Conservation (phyloP, 2,329 filamentous ascomycete species). For the Alternaria tenuissima region DNA sequence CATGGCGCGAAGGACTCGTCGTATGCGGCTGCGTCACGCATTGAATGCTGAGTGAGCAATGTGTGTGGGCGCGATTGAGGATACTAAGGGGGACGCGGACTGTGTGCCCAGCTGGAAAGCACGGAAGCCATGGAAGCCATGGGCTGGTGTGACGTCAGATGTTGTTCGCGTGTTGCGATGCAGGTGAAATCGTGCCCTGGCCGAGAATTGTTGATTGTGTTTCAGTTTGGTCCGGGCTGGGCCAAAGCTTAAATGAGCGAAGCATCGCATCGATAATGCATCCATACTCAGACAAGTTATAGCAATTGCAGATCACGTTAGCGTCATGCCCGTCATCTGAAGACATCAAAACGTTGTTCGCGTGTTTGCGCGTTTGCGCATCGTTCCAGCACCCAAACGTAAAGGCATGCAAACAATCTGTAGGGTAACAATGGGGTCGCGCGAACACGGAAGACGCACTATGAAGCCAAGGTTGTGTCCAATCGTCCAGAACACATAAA, state of each 20-base stretch:
- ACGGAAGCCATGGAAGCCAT: slow-evolving; percentile 15
- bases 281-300: background rate
- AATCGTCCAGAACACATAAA: background rate
- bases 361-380: background rate
- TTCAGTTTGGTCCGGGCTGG: background rate
- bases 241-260: slow-evolving; percentile 14
- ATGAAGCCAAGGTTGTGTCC: background rate
- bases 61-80: slow-evolving; percentile 1
- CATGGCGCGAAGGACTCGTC: slow-evolving; percentile 8
- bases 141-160: slow-evolving; percentile 14
- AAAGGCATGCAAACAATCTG: background rate
- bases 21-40: slow-evolving; percentile 3
- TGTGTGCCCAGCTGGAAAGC: slow-evolving; percentile 16
- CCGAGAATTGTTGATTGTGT: slow-evolving; percentile 4
- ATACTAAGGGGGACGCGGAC: slow-evolving; percentile 7
- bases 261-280: slow-evolving; percentile 3
- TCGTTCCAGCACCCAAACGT: background rate
- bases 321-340: background rate
- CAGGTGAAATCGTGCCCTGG: background rate
- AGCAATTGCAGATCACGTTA: background rate
- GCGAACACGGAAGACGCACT: background rate
- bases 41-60: slow-evolving; percentile 14
- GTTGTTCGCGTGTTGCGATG: background rate
- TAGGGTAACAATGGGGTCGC: background rate
- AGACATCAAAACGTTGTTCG: background rate